Evolutionary conservation across 148 eudicot genomes (phyloP).

Genomic region (Vaccinium darrowii): DNA sequence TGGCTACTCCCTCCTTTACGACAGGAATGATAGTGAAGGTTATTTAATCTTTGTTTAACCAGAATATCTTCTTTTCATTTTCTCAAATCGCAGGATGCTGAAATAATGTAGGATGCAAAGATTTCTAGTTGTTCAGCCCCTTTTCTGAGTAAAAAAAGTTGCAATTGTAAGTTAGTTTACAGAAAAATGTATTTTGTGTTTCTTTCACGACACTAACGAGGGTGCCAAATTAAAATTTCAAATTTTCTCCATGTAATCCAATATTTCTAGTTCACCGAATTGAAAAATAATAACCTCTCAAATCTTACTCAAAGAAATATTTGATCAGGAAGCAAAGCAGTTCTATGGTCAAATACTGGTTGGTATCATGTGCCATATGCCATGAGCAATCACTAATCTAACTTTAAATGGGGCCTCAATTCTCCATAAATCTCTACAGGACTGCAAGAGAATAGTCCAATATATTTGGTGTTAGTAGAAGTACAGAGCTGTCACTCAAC

Average conservation of each 20-base stretch:
- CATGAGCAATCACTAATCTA: not conserved
- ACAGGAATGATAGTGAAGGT: not conserved
- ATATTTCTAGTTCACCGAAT: not conserved
- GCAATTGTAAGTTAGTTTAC: not conserved
- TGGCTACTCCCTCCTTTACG: not conserved
- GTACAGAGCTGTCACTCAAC: constrained; percentile 41
- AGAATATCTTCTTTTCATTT: not conserved
- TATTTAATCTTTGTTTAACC: not conserved
- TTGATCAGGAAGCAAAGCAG: not conserved
- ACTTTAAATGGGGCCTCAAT: not conserved
- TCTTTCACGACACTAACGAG: not conserved
- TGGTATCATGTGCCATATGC: not conserved
- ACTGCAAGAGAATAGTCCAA: not conserved
- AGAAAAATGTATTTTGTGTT: not conserved
- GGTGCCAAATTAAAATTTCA: not conserved
- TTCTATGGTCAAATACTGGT: not conserved
- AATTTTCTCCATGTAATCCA: not conserved
- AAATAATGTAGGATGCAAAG: not conserved
- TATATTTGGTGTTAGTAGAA: not conserved
- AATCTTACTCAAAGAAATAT: constrained; percentile 1
- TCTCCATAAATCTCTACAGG: not conserved
- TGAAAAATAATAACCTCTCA: not conserved
- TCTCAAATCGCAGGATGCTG: not conserved
- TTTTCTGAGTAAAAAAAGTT: not conserved
- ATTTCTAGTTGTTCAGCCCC: not conserved